These are phyloP conservation scores for Trichoderma gracile DNA, from an alignment of 2,329 filamentous ascomycete species.

Conservation along the genomic window DNA sequence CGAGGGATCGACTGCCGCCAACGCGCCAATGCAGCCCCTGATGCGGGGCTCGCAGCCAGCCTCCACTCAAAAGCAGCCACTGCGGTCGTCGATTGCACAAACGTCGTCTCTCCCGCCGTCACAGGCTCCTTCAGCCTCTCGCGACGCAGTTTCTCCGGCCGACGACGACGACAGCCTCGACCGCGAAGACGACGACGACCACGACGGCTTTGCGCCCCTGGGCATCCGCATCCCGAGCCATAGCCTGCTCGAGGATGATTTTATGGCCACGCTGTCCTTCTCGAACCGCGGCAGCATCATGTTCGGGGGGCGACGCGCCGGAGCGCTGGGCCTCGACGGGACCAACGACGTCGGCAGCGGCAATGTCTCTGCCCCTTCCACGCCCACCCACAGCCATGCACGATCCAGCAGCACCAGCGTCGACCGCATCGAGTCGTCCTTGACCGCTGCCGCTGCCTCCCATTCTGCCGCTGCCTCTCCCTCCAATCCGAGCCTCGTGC, in stretches of 20 bases:
- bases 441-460: background rate
- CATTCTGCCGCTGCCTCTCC: background rate
- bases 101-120: slow-evolving; percentile 12
- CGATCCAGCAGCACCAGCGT: slow-evolving; percentile 15
- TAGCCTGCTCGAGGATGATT: slow-evolving; percentile 58
- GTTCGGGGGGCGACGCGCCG: slow-evolving; percentile 51
- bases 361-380: slow-evolving; percentile 16
- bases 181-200: too few species aligned
- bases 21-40: slow-evolving; percentile 28
- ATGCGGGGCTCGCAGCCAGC: slow-evolving; percentile 32
- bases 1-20: slow-evolving; percentile 24
- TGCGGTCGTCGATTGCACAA: slow-evolving; percentile 11
- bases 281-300: slow-evolving; percentile 66
- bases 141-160: slow-evolving; percentile 33
- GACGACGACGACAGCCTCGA: slow-evolving; percentile 32
- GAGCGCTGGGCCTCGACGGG: slow-evolving; percentile 21
- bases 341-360: slow-evolving; percentile 28
- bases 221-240: slow-evolving; percentile 59
- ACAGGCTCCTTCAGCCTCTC: slow-evolving; percentile 24
- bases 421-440: slow-evolving; percentile 16
- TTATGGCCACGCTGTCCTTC: slow-evolving; percentile 58
- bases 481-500: background rate
- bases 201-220: slow-evolving; percentile 50
- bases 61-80: slow-evolving; percentile 29
- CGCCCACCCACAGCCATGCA: slow-evolving; percentile 18